phyloP scores from a whole-genome alignment of 2,329 filamentous ascomycete species.

The Westerdykella aurantiaca region DNA sequence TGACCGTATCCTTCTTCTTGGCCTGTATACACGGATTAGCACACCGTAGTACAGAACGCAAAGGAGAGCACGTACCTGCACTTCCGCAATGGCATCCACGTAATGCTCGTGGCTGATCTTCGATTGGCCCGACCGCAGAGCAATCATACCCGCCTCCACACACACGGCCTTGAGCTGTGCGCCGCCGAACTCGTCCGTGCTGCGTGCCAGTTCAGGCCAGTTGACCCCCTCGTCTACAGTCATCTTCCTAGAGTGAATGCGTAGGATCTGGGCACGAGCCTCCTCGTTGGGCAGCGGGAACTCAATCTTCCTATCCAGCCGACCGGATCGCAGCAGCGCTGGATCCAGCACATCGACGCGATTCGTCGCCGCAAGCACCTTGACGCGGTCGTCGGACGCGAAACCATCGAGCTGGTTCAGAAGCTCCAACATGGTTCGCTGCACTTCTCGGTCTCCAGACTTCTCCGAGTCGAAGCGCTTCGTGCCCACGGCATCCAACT shows the following conservation, averaged over 20 bases:
- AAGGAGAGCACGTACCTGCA: constrained; percentile 52
- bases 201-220: constrained; percentile 91
- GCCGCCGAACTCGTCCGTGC: constrained; percentile 96
- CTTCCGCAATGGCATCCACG: constrained; percentile 95
- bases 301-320: constrained; percentile 94
- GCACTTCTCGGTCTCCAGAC: constrained; percentile 94
- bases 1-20: constrained; percentile 80
- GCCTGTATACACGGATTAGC: constrained; percentile 31
- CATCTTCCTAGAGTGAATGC: constrained; percentile 98
- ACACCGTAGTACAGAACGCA: neutral
- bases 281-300: constrained; percentile 98
- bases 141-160: constrained; percentile 99
- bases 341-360: constrained; percentile 91
- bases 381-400: constrained; percentile 92
- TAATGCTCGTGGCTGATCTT: constrained; percentile 99
- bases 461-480: constrained; percentile 99
- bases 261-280: constrained; percentile 90
- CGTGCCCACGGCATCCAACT: constrained; percentile 94
- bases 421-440: constrained; percentile 97
- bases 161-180: constrained; percentile 98
- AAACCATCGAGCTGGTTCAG: constrained; percentile 98
- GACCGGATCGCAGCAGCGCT: constrained; percentile 82
- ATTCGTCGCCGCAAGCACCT: constrained; percentile 92
- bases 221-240: constrained; percentile 88
- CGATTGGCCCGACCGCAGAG: constrained; percentile 84